Base-by-base conservation (phyloP, 495 filamentous ascomycete genomes). In the Lasiosphaeria miniovina region DNA sequence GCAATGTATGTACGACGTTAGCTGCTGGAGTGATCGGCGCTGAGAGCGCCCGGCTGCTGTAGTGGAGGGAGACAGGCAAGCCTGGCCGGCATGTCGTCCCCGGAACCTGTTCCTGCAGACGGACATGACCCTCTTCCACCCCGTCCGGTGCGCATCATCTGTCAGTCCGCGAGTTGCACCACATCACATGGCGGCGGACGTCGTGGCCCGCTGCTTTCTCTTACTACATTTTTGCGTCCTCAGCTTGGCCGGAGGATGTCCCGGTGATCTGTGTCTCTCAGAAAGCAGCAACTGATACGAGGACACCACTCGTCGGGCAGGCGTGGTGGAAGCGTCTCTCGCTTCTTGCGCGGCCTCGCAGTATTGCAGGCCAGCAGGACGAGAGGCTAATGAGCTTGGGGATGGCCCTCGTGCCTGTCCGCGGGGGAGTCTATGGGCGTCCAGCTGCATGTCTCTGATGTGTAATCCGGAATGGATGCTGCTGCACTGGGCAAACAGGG, bases 91-190 rank as follows among this genome's bases (percentile, higher is more conserved):
- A 46, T 14, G 43, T 46, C 11, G 15, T 46, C 7, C 43, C 12
- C 43, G 43, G 15, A 46, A 46, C 43, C 43, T 46, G 43, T 46
- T 46, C 43, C 43, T 46, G 43, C 43, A 46, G 43, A 46, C 43
- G 12, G 38, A 46, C 15, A 46, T 46, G 12, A 14, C 43, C 12
- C 43, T 9, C 12, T 46, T 46, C 43, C 43, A 46, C 24, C 24
- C 24, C 24, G 24, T 24, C 24, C 24, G 24, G 24, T 24, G 24
- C 24, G 24, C 24, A 24, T 24, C 0, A 24, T 24, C 24, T 24
- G 24, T 24, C 24, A 24, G 24, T 24, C 24, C 24, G 24, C 43
- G 12, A 9, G 12, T 46, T 14, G 12, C 11, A 46, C 43, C 8
- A 41, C 7, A 41, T 41, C 38, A 41, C 38, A 41, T 41, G 38